phyloP scores from a whole-genome alignment of 1,139 yeast genomes.

The Suhomyces taliae region DNA sequence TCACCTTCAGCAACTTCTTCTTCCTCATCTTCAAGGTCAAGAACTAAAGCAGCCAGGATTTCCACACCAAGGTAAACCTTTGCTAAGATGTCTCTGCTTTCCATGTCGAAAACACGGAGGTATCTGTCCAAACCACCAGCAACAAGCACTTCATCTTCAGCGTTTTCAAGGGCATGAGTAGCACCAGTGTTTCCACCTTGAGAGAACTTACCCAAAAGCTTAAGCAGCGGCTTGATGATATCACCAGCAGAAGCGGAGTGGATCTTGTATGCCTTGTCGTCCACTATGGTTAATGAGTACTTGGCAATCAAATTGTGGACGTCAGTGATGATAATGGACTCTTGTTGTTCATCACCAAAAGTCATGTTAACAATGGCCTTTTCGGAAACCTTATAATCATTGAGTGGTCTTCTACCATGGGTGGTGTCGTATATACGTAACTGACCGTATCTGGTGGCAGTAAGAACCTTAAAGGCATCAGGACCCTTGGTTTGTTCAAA shows the following conservation, averaged over 20 bases:
- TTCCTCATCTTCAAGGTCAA: slow-evolving; percentile 42
- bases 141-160: slow-evolving; percentile 33
- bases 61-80: slow-evolving; percentile 79
- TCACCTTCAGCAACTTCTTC: slow-evolving; percentile 16
- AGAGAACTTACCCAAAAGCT: slow-evolving; percentile 42
- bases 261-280: slow-evolving; percentile 37
- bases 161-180: slow-evolving; percentile 27
- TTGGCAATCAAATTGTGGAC: slow-evolving; percentile 56
- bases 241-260: slow-evolving; percentile 49
- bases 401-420: slow-evolving; percentile 59
- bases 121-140: slow-evolving; percentile 89
- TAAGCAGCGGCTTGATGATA: slow-evolving; percentile 38
- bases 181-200: slow-evolving; percentile 52
- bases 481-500: slow-evolving; percentile 27
- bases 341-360: slow-evolving; percentile 31
- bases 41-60: slow-evolving; percentile 54
- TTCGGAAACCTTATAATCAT: slow-evolving; percentile 48
- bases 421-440: slow-evolving; percentile 60
- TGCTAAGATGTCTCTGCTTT: slow-evolving; percentile 57
- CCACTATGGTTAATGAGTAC: slow-evolving; percentile 44
- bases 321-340: slow-evolving; percentile 55
- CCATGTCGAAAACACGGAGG: slow-evolving; percentile 69
- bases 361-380: slow-evolving; percentile 46
- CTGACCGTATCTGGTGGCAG: slow-evolving; percentile 72
- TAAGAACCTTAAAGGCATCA: slow-evolving; percentile 46